Evolutionary conservation across 169 alveolate genomes (phyloP).

Genomic region (Eimeria zaria): DNA sequence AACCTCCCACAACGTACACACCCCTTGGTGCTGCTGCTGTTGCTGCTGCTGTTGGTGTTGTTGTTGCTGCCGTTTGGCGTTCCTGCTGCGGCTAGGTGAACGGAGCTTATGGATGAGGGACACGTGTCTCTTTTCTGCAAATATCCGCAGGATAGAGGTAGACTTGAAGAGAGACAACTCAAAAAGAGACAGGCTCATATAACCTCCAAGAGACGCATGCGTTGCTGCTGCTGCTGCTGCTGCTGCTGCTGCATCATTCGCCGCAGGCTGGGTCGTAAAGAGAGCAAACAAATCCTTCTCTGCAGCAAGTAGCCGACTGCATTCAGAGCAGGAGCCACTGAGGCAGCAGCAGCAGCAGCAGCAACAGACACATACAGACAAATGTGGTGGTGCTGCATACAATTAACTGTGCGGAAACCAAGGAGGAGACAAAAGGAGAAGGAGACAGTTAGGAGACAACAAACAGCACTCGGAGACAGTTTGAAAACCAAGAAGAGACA

Average conservation of each 20-base stretch:
- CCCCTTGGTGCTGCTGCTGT: constrained; percentile 20
- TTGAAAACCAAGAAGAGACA: not conserved
- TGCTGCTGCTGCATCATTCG: not conserved
- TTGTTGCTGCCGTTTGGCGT: not conserved
- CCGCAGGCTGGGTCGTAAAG: constrained; percentile 1
- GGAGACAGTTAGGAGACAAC: not conserved
- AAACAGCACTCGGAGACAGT: not conserved
- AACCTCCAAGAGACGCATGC: constrained; percentile 27
- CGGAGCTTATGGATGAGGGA: constrained; percentile 9
- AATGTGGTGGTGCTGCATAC: not conserved
- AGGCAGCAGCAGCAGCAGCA: constrained; percentile 18
- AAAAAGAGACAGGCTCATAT: constrained; percentile 45
- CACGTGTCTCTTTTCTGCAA: constrained; percentile 56
- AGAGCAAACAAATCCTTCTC: constrained; percentile 48
- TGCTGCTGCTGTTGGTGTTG: constrained; percentile 27
- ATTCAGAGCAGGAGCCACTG: constrained; percentile 52
- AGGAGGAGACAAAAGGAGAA: not conserved
- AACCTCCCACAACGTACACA: constrained; percentile 38
- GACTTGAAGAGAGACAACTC: constrained; percentile 50
- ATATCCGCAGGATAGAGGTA: constrained; percentile 10
- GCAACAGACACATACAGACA: not conserved
- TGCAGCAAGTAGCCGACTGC: constrained; percentile 23
- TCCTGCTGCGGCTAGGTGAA: not conserved
- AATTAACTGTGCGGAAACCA: not conserved
- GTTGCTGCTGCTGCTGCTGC: constrained; percentile 61